phyloP scores from a whole-genome alignment of 495 filamentous ascomycete genomes.

The Aspergillus nanangensis region DNA sequence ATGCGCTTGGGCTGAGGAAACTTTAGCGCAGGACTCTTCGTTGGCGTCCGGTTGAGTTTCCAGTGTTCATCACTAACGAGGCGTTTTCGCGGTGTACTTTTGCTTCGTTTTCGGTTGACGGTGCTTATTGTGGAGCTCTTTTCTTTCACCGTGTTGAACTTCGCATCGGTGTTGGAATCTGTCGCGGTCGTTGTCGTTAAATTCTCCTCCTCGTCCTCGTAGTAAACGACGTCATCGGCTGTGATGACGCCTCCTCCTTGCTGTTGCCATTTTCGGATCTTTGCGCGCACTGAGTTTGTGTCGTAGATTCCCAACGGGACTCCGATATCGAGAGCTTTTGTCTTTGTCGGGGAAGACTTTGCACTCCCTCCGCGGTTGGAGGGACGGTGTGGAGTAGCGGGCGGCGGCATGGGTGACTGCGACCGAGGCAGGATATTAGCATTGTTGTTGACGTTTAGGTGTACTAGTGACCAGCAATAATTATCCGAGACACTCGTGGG shows the following conservation, averaged over 20 bases:
- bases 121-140: constrained; percentile 9
- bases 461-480: neutral
- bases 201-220: constrained; percentile 36
- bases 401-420: constrained; percentile 42
- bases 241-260: constrained; percentile 57
- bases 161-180: constrained; percentile 12
- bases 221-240: constrained; percentile 37
- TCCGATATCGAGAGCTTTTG: constrained; percentile 47
- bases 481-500: constrained; percentile 8
- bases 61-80: constrained; percentile 80
- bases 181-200: too few relatives aligned
- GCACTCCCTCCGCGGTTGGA: constrained; percentile 35
- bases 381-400: constrained; percentile 37
- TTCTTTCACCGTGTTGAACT: constrained; percentile 18
- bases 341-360: constrained; percentile 32
- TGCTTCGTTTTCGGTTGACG: constrained; percentile 32
- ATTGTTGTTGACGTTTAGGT: constrained; percentile 10
- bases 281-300: constrained; percentile 59
- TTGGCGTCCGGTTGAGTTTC: constrained; percentile 50
- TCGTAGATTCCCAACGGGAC: constrained; percentile 47
- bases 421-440: constrained; percentile 9
- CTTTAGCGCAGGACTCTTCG: constrained; percentile 44
- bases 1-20: constrained; percentile 46
- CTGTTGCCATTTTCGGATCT: constrained; percentile 73
- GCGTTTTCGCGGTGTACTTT: constrained; percentile 65